phyloP scores from a whole-genome alignment of 345 rosid genomes.

The Syzygium grande region DNA sequence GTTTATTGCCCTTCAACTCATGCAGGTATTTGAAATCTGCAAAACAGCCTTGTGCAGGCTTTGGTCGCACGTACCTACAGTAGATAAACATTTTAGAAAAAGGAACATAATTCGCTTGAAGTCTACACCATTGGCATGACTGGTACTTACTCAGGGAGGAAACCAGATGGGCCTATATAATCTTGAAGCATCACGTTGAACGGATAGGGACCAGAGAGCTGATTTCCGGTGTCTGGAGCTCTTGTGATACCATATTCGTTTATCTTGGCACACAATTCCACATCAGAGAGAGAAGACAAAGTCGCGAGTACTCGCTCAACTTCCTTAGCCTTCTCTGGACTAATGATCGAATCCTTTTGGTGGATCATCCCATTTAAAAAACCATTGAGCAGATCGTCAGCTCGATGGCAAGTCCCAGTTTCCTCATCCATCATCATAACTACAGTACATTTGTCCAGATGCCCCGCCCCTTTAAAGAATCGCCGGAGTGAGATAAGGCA shows the following conservation, averaged over 20 bases:
- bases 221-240: slow-evolving; percentile 76
- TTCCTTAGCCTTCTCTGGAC: slow-evolving; percentile 69
- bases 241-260: slow-evolving; percentile 57
- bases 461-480: slow-evolving; percentile 89
- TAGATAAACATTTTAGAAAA: too few relatives aligned
- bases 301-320: slow-evolving; percentile 64
- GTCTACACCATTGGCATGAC: slow-evolving; percentile 8
- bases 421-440: slow-evolving; percentile 89
- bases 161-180: too few relatives aligned
- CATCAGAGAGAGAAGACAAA: slow-evolving; percentile 65
- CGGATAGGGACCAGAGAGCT: slow-evolving; percentile 85
- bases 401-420: slow-evolving; percentile 75
- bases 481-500: slow-evolving; percentile 78
- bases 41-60: too few relatives aligned
- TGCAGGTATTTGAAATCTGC: too few relatives aligned
- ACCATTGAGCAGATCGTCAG: slow-evolving; percentile 87
- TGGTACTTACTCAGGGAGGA: slow-evolving; percentile 18
- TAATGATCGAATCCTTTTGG: slow-evolving; percentile 63
- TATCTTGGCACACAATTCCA: slow-evolving; percentile 68
- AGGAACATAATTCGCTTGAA: too few relatives aligned
- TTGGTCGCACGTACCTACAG: too few relatives aligned
- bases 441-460: slow-evolving; percentile 91
- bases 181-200: slow-evolving; percentile 5
- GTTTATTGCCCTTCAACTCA: too few relatives aligned
- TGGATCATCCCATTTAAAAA: slow-evolving; percentile 64